Evolutionary conservation across 2,329 filamentous ascomycete genomes (phyloP).

Genomic region (Fusarium lateritium): DNA sequence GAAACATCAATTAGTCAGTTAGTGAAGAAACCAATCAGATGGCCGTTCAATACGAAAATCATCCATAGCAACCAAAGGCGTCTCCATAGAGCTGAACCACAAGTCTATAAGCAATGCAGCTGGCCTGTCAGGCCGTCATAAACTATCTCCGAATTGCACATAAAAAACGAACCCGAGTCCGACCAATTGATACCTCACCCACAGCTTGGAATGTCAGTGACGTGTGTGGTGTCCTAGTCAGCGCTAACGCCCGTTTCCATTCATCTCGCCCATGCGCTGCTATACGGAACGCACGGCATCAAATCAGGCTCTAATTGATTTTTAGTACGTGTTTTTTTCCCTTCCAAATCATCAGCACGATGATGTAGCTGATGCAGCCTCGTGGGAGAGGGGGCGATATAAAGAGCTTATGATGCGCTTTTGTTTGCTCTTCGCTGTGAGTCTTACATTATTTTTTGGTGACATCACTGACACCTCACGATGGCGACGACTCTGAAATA

Average conservation of each 20-base stretch:
- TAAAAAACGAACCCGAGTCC: background rate
- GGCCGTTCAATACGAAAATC: background rate
- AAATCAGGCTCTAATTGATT: slow-evolving; percentile 19
- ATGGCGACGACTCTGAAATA: slow-evolving; percentile 13
- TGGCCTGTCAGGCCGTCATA: background rate
- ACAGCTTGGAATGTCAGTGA: slow-evolving; percentile 6
- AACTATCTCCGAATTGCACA: background rate
- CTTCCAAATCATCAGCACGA: background rate
- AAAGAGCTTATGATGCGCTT: background rate
- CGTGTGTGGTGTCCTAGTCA: slow-evolving; percentile 17
- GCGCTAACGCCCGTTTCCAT: slow-evolving; percentile 14
- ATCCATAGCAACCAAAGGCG: background rate
- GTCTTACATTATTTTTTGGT: background rate
- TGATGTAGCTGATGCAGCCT: slow-evolving; percentile 17
- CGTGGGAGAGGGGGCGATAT: slow-evolving; percentile 4
- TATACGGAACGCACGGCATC: slow-evolving; percentile 22
- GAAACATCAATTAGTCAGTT: no score
- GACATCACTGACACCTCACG: background rate
- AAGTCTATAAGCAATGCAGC: no score
- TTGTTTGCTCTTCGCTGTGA: background rate
- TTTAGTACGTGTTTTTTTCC: slow-evolving; percentile 5
- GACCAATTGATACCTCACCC: background rate
- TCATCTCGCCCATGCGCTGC: background rate
- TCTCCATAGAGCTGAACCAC: background rate
- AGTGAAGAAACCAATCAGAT: background rate